Evolutionary conservation across 257 asterid genomes (phyloP).

Genomic region (Penstemon eatonii): DNA sequence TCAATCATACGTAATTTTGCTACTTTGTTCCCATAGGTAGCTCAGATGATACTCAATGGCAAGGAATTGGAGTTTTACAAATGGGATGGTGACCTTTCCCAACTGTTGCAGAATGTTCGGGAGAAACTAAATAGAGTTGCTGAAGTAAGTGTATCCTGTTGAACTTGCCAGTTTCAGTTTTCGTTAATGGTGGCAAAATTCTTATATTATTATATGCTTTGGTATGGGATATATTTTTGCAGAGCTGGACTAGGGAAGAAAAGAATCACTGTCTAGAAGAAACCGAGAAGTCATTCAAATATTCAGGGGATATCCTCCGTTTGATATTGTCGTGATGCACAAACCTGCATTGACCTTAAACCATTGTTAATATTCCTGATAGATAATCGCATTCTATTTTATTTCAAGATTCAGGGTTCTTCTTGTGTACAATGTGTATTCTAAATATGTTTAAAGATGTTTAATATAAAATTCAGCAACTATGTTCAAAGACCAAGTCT

Average conservation of each 20-base stretch:
- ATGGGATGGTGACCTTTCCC: slow-evolving; percentile 86
- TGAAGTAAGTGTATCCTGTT: slow-evolving; percentile 43
- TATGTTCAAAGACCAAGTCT: neutral
- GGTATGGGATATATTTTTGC: slow-evolving; percentile 8
- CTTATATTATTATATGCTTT: neutral
- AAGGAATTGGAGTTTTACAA: slow-evolving; percentile 90
- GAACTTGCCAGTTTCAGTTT: neutral
- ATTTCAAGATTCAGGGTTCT: neutral
- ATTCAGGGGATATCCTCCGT: slow-evolving; percentile 79
- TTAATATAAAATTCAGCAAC: neutral
- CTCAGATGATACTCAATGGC: slow-evolving; percentile 63
- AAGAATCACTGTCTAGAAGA: slow-evolving; percentile 90
- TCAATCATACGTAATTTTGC: neutral
- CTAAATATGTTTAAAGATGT: neutral
- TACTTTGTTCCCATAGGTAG: slow-evolving; percentile 50
- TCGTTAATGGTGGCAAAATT: neutral
- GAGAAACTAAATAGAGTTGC: slow-evolving; percentile 82
- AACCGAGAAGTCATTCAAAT: slow-evolving; percentile 94
- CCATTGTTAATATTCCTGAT: slow-evolving; percentile 22
- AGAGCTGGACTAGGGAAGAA: slow-evolving; percentile 88
- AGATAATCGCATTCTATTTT: neutral
- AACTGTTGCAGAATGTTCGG: slow-evolving; percentile 78
- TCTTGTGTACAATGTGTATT: neutral
- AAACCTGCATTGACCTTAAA: neutral
- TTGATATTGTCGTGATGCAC: slow-evolving; percentile 55